Conservation (phyloP, 495 filamentous ascomycete genomes). For the Penicillium ochrochloron region DNA sequence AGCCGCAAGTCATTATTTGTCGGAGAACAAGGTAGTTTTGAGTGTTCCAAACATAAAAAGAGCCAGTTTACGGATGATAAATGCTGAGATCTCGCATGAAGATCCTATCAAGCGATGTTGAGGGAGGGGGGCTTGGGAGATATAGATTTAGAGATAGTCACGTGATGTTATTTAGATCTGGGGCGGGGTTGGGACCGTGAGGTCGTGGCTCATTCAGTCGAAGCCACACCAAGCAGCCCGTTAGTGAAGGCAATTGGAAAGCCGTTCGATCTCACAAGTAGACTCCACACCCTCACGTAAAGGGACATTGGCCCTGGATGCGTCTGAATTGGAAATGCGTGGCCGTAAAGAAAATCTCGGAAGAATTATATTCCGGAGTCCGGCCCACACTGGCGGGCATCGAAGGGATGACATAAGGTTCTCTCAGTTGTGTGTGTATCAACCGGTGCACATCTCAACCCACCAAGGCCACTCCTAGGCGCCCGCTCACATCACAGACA, state of each 20-base stretch:
- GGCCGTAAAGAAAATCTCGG: background rate
- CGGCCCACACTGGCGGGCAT: background rate
- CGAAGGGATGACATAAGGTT: constrained; percentile 7
- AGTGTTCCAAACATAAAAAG: no score
- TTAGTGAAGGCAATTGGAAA: background rate
- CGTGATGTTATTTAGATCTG: no score
- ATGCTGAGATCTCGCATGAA: no score
- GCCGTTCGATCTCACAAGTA: background rate
- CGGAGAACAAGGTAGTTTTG: no score
- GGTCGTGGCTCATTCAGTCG: background rate
- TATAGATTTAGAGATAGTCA: no score
- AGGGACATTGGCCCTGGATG: background rate
- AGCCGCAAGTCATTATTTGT: no score
- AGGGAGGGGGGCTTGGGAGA: no score
- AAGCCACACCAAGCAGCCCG: background rate
- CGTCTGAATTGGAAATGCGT: background rate
- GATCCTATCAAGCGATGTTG: no score
- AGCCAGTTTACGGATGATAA: no score
- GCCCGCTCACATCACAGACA: background rate
- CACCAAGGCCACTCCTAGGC: background rate
- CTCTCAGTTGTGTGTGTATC: constrained; percentile 4
- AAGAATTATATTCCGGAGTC: background rate
- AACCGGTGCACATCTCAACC: background rate
- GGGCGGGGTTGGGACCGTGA: no score
- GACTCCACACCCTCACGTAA: background rate